Evolutionary conservation across 2,329 filamentous ascomycete genomes (phyloP).

Genomic region (Aspergillaceae sp.): DNA sequence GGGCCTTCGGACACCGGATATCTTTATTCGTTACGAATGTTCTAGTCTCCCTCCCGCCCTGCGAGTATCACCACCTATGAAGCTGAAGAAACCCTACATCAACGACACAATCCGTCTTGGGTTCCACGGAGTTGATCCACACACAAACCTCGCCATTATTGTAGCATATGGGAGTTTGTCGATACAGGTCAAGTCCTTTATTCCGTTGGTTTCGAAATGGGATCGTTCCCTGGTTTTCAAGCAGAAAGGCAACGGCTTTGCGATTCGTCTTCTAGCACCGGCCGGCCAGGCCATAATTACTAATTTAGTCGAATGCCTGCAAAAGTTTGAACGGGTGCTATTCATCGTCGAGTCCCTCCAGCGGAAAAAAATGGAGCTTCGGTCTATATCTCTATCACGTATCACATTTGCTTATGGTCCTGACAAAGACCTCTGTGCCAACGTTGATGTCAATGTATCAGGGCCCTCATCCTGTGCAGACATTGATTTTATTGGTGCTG

Average conservation of each 20-base stretch:
- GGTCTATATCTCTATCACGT: slow-evolving; percentile 27
- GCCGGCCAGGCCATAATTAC: slow-evolving; percentile 28
- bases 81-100: slow-evolving; percentile 19
- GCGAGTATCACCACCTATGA: slow-evolving; percentile 20
- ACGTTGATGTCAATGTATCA: slow-evolving; percentile 23
- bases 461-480: slow-evolving; percentile 10
- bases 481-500: slow-evolving; percentile 14
- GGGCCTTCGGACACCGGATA: slow-evolving; percentile 25
- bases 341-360: slow-evolving; percentile 28
- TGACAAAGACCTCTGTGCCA: slow-evolving; percentile 20
- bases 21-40: slow-evolving; percentile 26
- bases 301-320: slow-evolving; percentile 28
- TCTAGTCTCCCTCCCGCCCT: slow-evolving; percentile 23
- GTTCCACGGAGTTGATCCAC: slow-evolving; percentile 31
- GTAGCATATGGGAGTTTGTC: slow-evolving; percentile 29
- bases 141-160: slow-evolving; percentile 23
- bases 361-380: slow-evolving; percentile 23
- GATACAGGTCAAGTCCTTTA: slow-evolving; percentile 18
- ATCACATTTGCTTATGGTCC: slow-evolving; percentile 29
- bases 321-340: slow-evolving; percentile 30
- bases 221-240: slow-evolving; percentile 27
- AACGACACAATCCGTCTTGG: slow-evolving; percentile 29
- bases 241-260: slow-evolving; percentile 26
- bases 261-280: slow-evolving; percentile 29
- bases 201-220: slow-evolving; percentile 17